Percentiles rank a stretch among this genome's conserved stretches.
Conservation (phyloP, 225 moss, liverwort and hornwort genomes). For the Marchantia paleacea region DNA sequence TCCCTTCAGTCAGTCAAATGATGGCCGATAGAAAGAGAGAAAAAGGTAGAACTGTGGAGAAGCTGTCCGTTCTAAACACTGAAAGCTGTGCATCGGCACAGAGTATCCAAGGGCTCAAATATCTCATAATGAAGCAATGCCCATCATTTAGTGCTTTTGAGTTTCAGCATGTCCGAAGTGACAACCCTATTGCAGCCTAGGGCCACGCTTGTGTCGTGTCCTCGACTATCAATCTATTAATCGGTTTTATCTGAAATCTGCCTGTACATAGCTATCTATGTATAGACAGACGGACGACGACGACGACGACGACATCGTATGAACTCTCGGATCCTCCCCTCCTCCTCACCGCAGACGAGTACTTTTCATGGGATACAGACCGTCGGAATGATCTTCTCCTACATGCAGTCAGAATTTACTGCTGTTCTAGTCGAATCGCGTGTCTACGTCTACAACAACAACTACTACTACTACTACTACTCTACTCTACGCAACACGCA, state of each 20-base stretch:
- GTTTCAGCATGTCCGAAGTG: conserved; percentile 18
- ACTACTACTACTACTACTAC: not conserved
- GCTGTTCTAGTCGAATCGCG: not conserved
- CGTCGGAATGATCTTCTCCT: not conserved
- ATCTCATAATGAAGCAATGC: not conserved
- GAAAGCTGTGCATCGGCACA: not conserved
- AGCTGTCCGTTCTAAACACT: not conserved
- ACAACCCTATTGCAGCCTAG: conserved; percentile 7
- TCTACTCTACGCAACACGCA: not conserved
- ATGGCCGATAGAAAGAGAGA: conserved; percentile 7
- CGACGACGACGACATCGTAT: not conserved
- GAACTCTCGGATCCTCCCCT: not conserved
- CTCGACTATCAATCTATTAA: not conserved
- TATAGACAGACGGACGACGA: not conserved
- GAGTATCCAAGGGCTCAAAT: conserved; percentile 14
- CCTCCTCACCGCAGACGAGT: not conserved
- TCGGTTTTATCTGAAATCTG: not conserved
- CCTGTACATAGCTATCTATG: not conserved
- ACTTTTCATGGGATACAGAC: not conserved
- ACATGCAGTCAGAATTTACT: not conserved
- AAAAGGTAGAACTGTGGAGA: not conserved
- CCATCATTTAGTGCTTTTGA: conserved; percentile 1
- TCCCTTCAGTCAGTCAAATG: conserved; percentile 6
- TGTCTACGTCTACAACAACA: not conserved
- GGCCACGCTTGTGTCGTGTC: not conserved